Conservation (phyloP, 257 asterid species). For the Coffea eugenioides region DNA sequence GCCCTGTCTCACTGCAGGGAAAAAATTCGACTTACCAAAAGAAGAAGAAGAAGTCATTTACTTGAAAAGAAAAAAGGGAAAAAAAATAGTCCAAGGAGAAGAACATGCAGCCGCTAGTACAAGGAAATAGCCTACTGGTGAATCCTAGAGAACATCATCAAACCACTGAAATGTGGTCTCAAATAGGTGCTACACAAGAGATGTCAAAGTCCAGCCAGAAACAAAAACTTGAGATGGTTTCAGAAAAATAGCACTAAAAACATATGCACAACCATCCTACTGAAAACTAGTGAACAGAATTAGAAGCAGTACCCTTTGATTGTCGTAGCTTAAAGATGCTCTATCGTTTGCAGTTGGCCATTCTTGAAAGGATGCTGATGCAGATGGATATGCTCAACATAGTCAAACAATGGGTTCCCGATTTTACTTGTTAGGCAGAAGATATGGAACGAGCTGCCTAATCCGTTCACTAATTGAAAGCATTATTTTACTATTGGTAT, state of each 20-base stretch:
- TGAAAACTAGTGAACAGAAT: conserved; percentile 11
- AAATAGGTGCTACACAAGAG: background rate
- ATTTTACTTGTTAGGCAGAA: conserved; percentile 11
- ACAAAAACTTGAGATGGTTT: background rate
- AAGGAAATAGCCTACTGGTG: too few species aligned
- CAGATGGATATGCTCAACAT: conserved; percentile 17
- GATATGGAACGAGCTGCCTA: conserved; percentile 6
- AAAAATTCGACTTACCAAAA: too few species aligned
- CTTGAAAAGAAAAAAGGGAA: background rate
- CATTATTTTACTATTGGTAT: background rate
- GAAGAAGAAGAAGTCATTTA: background rate
- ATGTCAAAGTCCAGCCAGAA: background rate
- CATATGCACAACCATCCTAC: background rate
- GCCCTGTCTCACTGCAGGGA: too few species aligned
- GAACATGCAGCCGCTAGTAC: background rate
- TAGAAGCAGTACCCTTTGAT: conserved; percentile 40
- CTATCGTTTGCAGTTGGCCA: conserved; percentile 25
- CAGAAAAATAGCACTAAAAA: background rate
- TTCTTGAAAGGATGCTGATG: conserved; percentile 24
- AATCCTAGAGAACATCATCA: background rate
- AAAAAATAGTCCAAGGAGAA: background rate
- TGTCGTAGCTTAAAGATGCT: conserved; percentile 37
- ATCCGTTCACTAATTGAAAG: background rate
- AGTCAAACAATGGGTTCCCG: conserved; percentile 4
- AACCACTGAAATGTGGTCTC: background rate